Evolutionary conservation across 805 yeast species (phyloP).

Genomic region (Monosporozyma unispora): DNA sequence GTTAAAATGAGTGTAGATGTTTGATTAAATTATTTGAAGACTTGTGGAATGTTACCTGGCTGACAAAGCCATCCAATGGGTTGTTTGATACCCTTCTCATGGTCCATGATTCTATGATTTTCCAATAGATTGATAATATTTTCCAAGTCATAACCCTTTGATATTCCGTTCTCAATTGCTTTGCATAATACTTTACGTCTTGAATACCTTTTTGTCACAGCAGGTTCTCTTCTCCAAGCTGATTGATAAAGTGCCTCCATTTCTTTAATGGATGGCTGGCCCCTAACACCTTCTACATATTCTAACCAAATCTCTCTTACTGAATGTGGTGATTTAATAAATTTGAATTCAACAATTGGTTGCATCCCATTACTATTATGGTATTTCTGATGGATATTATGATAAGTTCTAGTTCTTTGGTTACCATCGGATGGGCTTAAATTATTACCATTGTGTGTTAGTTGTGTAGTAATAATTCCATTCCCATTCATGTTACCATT

Average conservation of each 20-base stretch:
- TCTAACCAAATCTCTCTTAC: constrained; percentile 50
- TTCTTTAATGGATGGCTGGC: constrained; percentile 43
- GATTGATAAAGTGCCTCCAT: constrained; percentile 43
- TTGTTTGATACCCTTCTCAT: constrained; percentile 35
- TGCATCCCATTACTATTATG: not conserved
- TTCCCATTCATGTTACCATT: not conserved
- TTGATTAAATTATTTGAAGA: constrained; percentile 6
- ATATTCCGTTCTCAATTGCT: constrained; percentile 44
- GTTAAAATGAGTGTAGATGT: not conserved
- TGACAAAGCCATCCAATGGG: constrained; percentile 39
- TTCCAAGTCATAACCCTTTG: constrained; percentile 37
- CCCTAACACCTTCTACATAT: constrained; percentile 42
- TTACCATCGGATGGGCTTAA: not conserved
- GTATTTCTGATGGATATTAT: not conserved
- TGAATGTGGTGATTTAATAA: constrained; percentile 37
- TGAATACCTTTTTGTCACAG: constrained; percentile 44
- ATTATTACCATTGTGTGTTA: not conserved
- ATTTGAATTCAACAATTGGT: constrained; percentile 20
- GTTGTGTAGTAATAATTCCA: not conserved
- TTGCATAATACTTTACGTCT: constrained; percentile 46
- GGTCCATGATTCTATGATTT: constrained; percentile 34
- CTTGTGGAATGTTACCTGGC: constrained; percentile 31
- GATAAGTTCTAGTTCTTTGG: not conserved
- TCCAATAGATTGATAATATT: constrained; percentile 40
- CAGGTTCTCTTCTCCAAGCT: constrained; percentile 48